Base-by-base conservation (phyloP, 345 rosid genomes). In the Acer yangbiense region DNA sequence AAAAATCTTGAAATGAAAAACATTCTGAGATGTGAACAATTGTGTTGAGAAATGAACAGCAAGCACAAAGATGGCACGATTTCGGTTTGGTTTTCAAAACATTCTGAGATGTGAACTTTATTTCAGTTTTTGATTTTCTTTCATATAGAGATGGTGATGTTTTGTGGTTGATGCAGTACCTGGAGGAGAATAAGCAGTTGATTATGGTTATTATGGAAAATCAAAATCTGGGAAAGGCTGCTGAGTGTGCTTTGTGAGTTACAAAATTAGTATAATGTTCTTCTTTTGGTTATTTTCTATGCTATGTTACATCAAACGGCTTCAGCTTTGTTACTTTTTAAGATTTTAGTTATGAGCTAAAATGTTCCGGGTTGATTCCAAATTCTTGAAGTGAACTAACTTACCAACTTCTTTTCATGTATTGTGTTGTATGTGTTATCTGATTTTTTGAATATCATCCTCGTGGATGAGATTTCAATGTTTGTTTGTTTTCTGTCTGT, bases 111-210 rank as follows among this genome's bases (percentile, higher is more conserved):
- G 27, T 25, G 27, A 25, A 57, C 54, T 9, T 41, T 46, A 46
- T 43, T 6, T 43, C 35, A 43, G 2, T 46, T 46, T 46, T 46
- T 46, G 9, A 25, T 75, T 3, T 58, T 69, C 61, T 10, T 35
- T 13, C 29, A 43, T 11, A 8, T n/a, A 32, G 55, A 54, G 21
- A 35, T 65, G 67, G 23, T 70, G 69, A 58, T 62, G 29, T n/a
- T 63, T 70, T 68, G 68, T 74, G 76, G 62, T 83, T 69, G 74
- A 60, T 86, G 82, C 86, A 88, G 91, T 85, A 65, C 71, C 87
- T 88, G 72, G 91, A 88, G 55, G 91, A 88, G 80, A 88, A 86
- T 78, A 86, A 83, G 65, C 84, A 79, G 81, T 75, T 88, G 85
- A 85, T 86, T 21, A 65, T 88, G 81, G 87, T 84, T 10, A 88